These are phyloP conservation scores for Moniliella sp. DNA, from an alignment of 1,284 basidiomycete genomes.

Conservation along the genomic window DNA sequence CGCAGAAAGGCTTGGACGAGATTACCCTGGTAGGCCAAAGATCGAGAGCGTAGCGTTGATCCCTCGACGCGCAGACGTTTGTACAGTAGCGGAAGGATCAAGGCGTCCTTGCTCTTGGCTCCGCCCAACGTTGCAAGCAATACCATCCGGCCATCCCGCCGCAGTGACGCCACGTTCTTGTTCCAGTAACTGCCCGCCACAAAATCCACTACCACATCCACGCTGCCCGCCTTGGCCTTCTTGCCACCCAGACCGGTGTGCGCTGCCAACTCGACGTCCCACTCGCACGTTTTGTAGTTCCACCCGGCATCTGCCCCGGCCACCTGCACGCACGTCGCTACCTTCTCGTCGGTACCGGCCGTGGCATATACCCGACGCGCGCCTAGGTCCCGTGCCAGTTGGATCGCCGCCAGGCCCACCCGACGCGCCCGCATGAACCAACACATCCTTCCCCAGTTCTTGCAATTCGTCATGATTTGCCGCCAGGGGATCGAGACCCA, in stretches of 20 bases:
- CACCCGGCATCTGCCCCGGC: slow-evolving; percentile 49
- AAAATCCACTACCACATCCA: slow-evolving; percentile 68
- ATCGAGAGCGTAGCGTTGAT: slow-evolving; percentile 60
- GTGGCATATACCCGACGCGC: slow-evolving; percentile 42
- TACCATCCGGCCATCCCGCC: slow-evolving; percentile 56
- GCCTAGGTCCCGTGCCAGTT: slow-evolving; percentile 54
- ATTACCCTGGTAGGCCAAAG: slow-evolving; percentile 56
- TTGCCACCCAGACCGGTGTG: slow-evolving; percentile 11
- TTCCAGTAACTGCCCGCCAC: slow-evolving; percentile 63
- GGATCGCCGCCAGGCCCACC: slow-evolving; percentile 71
- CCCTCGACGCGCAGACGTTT: slow-evolving; percentile 77
- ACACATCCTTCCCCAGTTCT: slow-evolving; percentile 56
- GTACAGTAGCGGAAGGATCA: slow-evolving; percentile 50
- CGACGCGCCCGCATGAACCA: slow-evolving; percentile 53
- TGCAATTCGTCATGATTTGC: no score
- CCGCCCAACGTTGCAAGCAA: slow-evolving; percentile 53
- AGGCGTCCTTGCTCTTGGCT: slow-evolving; percentile 41
- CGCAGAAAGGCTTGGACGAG: slow-evolving; percentile 47
- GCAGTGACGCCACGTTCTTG: slow-evolving; percentile 56
- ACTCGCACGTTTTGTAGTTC: slow-evolving; percentile 67
- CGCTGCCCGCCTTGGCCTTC: slow-evolving; percentile 36
- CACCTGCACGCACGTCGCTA: slow-evolving; percentile 48
- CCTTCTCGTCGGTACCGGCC: slow-evolving; percentile 63
- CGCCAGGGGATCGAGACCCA: no score
- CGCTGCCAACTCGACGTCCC: slow-evolving; percentile 42